phyloP scores from a whole-genome alignment of 78 protist genomes.

The Carpediemonas membranifera region DNA sequence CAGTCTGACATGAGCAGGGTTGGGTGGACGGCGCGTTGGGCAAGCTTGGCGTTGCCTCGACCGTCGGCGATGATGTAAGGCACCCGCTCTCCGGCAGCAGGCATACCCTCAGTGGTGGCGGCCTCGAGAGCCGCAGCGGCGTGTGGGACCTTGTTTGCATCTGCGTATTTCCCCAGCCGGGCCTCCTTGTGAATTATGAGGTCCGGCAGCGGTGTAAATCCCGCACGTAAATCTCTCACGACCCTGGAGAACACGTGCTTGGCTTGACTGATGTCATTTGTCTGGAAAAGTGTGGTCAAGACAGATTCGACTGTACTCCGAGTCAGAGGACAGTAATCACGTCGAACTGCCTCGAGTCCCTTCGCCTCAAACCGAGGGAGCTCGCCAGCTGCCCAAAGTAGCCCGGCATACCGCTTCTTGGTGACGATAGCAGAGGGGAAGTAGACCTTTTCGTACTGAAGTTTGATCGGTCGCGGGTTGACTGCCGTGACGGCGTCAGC shows the following conservation, averaged over 20 bases:
- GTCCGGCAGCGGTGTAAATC: too few relatives aligned
- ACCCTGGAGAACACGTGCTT: not conserved
- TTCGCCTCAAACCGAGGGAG: constrained; percentile 5
- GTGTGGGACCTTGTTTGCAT: too few relatives aligned
- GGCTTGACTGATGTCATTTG: not conserved
- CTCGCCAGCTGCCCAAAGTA: constrained; percentile 41
- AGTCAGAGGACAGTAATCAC: constrained; percentile 57
- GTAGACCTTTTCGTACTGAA: constrained; percentile 79
- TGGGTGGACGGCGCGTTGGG: too few relatives aligned
- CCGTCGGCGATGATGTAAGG: too few relatives aligned
- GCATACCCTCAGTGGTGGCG: too few relatives aligned
- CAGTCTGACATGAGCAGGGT: too few relatives aligned
- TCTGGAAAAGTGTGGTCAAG: not conserved
- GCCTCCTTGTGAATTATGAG: too few relatives aligned
- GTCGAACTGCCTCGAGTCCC: constrained; percentile 84
- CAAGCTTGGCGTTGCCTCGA: too few relatives aligned
- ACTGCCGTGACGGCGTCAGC: constrained; percentile 55
- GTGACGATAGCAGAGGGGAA: constrained; percentile 71
- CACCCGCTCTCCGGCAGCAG: too few relatives aligned
- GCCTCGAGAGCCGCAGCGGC: too few relatives aligned
- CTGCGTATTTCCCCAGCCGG: too few relatives aligned
- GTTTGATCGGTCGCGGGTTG: constrained; percentile 70
- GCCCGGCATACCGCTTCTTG: constrained; percentile 87
- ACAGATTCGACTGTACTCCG: not conserved
- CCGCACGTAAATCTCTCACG: too few relatives aligned